Evolutionary conservation across 164 flowering plant genomes (phyloP).

Genomic region (Saururus chinensis): DNA sequence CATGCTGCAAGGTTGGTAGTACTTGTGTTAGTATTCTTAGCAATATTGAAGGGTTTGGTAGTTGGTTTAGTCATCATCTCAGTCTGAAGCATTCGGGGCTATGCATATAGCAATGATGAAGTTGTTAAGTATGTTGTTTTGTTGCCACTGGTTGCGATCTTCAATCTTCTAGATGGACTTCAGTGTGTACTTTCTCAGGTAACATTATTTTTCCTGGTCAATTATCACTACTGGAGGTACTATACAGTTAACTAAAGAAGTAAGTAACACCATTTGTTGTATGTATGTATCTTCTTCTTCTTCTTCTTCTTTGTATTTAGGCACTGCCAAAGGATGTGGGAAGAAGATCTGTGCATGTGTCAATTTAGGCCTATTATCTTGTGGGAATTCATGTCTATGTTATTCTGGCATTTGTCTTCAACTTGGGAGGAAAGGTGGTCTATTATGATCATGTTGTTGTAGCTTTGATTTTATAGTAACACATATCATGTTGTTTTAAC

Average conservation of each 20-base stretch:
- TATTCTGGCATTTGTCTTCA: constrained; percentile 42
- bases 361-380: constrained; percentile 60
- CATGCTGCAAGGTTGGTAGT: constrained; percentile 40
- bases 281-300: background rate
- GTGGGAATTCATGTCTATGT: constrained; percentile 52
- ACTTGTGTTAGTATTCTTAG: constrained; percentile 15
- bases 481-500: too few relatives aligned
- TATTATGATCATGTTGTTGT: too few relatives aligned
- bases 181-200: constrained; percentile 42
- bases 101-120: constrained; percentile 7
- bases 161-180: constrained; percentile 37
- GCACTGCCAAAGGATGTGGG: constrained; percentile 75
- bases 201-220: too few relatives aligned
- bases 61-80: constrained; percentile 16
- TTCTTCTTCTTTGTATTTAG: constrained; percentile 13
- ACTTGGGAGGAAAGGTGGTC: constrained; percentile 53
- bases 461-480: too few relatives aligned
- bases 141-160: too few relatives aligned
- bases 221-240: too few relatives aligned
- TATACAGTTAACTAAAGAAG: too few relatives aligned
- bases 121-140: constrained; percentile 27
- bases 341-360: constrained; percentile 62
- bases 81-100: too few relatives aligned
- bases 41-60: constrained; percentile 21
- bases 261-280: constrained; percentile 21